phyloP scores from a whole-genome alignment of 129 eudicot species.

The Helianthus tuberosus region DNA sequence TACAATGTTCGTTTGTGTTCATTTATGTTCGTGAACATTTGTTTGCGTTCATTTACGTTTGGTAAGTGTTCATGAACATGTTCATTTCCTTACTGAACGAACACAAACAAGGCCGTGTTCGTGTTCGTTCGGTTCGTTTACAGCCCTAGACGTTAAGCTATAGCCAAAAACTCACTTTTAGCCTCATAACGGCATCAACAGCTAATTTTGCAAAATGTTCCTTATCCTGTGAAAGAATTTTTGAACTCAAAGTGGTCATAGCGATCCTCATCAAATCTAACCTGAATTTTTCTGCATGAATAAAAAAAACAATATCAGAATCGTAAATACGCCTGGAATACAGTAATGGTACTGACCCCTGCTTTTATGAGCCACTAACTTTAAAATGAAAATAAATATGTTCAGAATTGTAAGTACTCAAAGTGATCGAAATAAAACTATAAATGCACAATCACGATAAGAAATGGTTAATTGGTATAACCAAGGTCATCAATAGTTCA shows the following conservation, averaged over 20 bases:
- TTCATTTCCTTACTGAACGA: too few species aligned
- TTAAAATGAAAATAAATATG: neutral
- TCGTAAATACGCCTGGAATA: neutral
- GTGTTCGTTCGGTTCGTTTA: too few species aligned
- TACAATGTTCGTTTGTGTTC: too few species aligned
- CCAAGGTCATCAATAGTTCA: neutral
- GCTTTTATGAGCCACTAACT: conserved; percentile 2
- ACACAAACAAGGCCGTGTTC: too few species aligned
- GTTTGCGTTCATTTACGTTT: too few species aligned
- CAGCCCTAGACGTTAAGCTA: neutral
- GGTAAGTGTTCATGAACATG: too few species aligned
- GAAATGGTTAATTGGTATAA: neutral
- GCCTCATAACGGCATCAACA: conserved; percentile 90
- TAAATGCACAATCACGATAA: neutral
- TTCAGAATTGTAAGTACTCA: neutral
- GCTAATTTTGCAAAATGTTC: conserved; percentile 89
- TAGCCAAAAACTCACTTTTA: conserved; percentile 49
- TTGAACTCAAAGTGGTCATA: conserved; percentile 87
- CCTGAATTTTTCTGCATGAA: conserved; percentile 53
- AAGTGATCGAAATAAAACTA: neutral
- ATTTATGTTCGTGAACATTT: too few species aligned
- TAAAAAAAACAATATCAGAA: conserved; percentile 34
- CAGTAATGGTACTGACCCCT: neutral
- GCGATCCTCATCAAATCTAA: conserved; percentile 82
- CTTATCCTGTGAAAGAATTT: conserved; percentile 82